phyloP scores from a whole-genome alignment of 768 basidiomycete genomes.

The Hirschioporus abietinus region DNA sequence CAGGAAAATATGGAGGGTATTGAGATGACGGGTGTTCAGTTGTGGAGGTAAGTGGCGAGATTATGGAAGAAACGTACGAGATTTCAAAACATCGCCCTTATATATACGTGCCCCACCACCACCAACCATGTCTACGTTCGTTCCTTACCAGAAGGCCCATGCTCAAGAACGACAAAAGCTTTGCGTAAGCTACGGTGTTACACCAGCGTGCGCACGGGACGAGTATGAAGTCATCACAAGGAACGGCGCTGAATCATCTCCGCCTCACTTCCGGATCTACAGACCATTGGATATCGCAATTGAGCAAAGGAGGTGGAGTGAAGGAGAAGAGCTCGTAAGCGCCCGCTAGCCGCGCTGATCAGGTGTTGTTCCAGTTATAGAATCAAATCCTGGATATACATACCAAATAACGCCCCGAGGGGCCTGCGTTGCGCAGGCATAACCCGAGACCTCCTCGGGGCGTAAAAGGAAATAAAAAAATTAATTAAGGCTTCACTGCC shows the following conservation, averaged over 20 bases:
- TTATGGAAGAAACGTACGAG: background rate
- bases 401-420: too few relatives aligned
- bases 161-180: background rate
- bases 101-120: background rate
- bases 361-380: background rate
- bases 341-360: background rate
- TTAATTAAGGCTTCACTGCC: too few relatives aligned
- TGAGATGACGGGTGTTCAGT: background rate
- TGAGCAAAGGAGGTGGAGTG: background rate
- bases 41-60: background rate
- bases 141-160: background rate
- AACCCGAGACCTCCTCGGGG: too few relatives aligned
- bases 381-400: too few relatives aligned
- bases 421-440: too few relatives aligned
- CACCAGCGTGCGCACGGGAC: background rate
- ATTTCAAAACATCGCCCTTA: background rate
- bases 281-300: background rate
- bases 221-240: background rate
- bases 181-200: background rate
- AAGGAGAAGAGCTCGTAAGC: background rate
- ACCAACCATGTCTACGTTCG: background rate
- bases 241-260: constrained; percentile 1
- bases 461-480: too few relatives aligned
- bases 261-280: background rate
- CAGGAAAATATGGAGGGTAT: background rate